phyloP scores from a whole-genome alignment of 2,329 filamentous ascomycete genomes.

The Claviceps digitariae region DNA sequence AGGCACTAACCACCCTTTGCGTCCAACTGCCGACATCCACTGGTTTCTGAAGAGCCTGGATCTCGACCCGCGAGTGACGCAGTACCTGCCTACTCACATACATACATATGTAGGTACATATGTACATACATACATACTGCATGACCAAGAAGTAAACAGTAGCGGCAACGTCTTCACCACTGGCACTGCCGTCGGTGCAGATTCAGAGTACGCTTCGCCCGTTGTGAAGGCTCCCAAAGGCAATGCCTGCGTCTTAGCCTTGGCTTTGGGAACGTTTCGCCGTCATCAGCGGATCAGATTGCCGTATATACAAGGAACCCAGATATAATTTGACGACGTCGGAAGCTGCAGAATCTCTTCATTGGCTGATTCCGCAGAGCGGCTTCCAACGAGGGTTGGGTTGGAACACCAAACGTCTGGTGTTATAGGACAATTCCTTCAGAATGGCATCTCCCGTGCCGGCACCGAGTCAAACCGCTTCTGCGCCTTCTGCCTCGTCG shows the following conservation, averaged over 20 bases:
- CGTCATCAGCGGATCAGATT: not conserved
- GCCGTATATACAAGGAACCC: not conserved
- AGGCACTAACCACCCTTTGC: not conserved
- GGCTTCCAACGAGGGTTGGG: not conserved
- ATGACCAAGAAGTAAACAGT: not conserved
- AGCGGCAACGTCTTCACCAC: not conserved
- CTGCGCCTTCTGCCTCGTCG: constrained; percentile 8
- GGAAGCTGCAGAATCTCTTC: not conserved
- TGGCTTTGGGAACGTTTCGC: not conserved
- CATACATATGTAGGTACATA: too few relatives aligned
- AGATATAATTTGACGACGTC: not conserved
- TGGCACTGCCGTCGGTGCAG: not conserved
- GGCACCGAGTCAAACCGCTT: not conserved
- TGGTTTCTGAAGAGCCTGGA: not conserved
- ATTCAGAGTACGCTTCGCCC: not conserved
- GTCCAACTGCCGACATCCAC: not conserved
- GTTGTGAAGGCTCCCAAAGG: not conserved
- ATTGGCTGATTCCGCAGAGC: not conserved
- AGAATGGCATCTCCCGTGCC: constrained; percentile 5
- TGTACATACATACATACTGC: not conserved
- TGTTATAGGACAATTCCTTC: not conserved
- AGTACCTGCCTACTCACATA: not conserved
- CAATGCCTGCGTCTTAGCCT: not conserved
- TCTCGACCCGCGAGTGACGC: not conserved
- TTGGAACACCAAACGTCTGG: not conserved